phyloP scores from a whole-genome alignment of 441 rosid species.

The Bruguiera hainesii region DNA sequence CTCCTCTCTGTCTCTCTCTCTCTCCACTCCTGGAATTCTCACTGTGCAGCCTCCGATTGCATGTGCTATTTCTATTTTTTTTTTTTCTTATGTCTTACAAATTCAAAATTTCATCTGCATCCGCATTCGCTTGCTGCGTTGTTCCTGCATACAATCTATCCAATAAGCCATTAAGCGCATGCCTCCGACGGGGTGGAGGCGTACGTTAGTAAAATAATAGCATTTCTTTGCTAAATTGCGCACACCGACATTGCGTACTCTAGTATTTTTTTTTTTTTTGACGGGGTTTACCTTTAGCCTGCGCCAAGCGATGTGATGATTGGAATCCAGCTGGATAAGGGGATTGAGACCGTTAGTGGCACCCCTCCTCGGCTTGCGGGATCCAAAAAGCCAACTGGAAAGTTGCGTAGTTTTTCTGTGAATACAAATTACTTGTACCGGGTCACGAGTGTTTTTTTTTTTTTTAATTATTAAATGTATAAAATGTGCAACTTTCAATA shows the following conservation, averaged over 20 bases:
- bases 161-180: too few relatives aligned
- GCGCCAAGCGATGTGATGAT: conserved; percentile 5
- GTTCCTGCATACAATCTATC: too few relatives aligned
- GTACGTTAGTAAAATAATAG: conserved; percentile 9
- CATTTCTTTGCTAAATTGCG: neutral
- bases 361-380: conserved; percentile 14
- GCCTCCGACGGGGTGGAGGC: neutral
- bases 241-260: neutral
- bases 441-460: too few relatives aligned
- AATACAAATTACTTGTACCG: too few relatives aligned
- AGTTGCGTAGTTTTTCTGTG: conserved; percentile 7
- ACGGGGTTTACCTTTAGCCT: neutral
- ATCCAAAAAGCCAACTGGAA: conserved; percentile 31
- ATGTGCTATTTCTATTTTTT: neutral
- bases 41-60: neutral
- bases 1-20: neutral
- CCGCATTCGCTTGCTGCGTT: too few relatives aligned
- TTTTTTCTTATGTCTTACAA: too few relatives aligned
- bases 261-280: neutral
- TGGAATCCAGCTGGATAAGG: conserved; percentile 41
- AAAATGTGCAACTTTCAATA: too few relatives aligned
- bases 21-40: neutral
- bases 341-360: conserved; percentile 20
- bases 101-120: too few relatives aligned
- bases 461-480: too few relatives aligned